These are phyloP conservation scores for Haplosporangium sp. DNA, from an alignment of 371 early-diverging fungal species.

Conservation along the genomic window DNA sequence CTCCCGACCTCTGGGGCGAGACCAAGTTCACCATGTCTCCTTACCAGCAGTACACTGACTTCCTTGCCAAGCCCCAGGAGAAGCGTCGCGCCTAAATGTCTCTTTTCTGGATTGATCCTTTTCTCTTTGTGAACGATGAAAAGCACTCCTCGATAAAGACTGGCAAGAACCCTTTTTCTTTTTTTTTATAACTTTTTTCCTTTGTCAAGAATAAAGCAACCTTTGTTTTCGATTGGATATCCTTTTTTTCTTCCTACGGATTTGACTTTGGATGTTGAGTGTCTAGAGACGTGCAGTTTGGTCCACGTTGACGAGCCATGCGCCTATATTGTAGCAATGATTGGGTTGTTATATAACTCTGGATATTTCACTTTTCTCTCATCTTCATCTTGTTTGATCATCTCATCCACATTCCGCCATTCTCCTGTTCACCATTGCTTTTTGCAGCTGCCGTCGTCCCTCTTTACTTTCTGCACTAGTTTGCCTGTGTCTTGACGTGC, in stretches of 20 bases:
- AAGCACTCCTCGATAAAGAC: not conserved
- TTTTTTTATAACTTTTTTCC: not conserved
- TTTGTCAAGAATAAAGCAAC: not conserved
- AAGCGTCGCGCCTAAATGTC: conserved; percentile 42
- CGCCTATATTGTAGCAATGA: no score
- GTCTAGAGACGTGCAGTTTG: no score
- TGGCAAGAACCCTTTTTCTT: conserved; percentile 5
- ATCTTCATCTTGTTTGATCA: not conserved
- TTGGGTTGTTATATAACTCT: not conserved
- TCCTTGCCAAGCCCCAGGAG: conserved; percentile 72
- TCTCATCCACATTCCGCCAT: not conserved
- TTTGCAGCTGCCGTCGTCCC: not conserved
- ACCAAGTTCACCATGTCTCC: conserved; percentile 90
- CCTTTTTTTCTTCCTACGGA: not conserved
- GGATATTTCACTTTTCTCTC: not conserved
- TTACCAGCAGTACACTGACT: conserved; percentile 94
- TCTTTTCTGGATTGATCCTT: conserved; percentile 5
- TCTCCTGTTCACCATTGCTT: not conserved
- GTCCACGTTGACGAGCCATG: no score
- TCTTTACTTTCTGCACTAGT: not conserved
- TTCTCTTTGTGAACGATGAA: not conserved
- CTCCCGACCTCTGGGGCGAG: conserved; percentile 97
- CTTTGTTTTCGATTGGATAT: not conserved
- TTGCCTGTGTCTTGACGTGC: no score
- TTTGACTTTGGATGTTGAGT: not conserved